Base-by-base conservation (phyloP, 768 basidiomycete species). In the Phylloporus sp. region DNA sequence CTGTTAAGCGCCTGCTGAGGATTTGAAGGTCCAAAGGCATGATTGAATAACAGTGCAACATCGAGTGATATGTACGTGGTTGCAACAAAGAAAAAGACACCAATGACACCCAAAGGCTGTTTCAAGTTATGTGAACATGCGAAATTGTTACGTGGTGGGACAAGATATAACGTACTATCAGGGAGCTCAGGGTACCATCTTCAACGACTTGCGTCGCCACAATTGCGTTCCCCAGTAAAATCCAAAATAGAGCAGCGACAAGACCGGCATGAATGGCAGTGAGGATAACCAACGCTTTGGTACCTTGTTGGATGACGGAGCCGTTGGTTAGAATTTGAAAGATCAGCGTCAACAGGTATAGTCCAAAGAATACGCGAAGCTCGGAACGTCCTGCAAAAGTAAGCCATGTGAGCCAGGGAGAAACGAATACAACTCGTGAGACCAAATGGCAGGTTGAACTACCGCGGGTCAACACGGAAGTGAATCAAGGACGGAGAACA, bases 171-270 rank as follows among this genome's bases (percentile, higher is more conserved):
- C 79, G 59, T 48, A 89, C 87, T 48, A 87, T 71, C 43, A 89
- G 55, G 52, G 85, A 80, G 58, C 80, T 80, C 29, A 84, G 72
- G 0, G 90, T 90, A 6, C 93, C 95, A 62, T 91, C 95, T 66
- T 97, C 95, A 49, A 97, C 88, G 44, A 94, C 65, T 70, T 98
- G 95, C n/a, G 86, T 89, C 31, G 86, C 83, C 20, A 93, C 79
- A 53, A 91, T 70, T 9, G 78, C 88, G 68, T 89, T 91, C 28
- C 78, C 89, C 47, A 91, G 72, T 56, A 92, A 71, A 7, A 78
- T 62, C 88, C 91, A 93, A 65, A 93, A 95, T 5, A 92, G 70
- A 4, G 85, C 79, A 4, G 82, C 84, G 39, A 94, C 80, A 16
- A 85, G 55, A 4, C 85, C 93, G 2, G 88, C 83, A 56, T 97